Conservation (phyloP, 257 asterid species). For the Solanum chiquidenum region DNA sequence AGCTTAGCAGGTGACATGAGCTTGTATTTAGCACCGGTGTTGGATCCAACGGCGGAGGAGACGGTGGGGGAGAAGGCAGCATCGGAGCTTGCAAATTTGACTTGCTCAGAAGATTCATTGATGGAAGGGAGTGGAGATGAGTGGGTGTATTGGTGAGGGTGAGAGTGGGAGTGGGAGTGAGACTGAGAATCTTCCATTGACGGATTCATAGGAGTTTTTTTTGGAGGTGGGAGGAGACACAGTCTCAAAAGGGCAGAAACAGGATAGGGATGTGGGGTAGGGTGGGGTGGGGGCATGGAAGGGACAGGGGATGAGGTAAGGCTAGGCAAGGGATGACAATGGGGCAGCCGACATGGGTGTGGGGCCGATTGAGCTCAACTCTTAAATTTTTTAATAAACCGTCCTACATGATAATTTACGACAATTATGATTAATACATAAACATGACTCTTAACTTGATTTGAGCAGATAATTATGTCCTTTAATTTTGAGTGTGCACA, state of each 20-base stretch:
- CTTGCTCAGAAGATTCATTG: background rate
- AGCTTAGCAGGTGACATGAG: slow-evolving; percentile 97
- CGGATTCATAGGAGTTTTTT: background rate
- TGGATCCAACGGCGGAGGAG: background rate
- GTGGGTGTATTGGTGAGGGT: background rate
- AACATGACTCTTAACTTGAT: too few relatives aligned
- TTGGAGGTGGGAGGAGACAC: background rate
- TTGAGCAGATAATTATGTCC: too few relatives aligned
- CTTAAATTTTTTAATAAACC: too few relatives aligned
- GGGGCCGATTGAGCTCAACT: too few relatives aligned
- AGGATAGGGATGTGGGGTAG: background rate
- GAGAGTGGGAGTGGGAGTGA: background rate
- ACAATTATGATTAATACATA: too few relatives aligned
- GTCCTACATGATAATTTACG: too few relatives aligned
- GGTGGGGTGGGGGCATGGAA: background rate
- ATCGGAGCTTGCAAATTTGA: background rate
- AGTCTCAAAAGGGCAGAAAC: background rate
- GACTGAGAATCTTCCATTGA: slow-evolving; percentile 7
- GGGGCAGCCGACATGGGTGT: too few relatives aligned
- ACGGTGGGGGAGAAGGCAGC: background rate
- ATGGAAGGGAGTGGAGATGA: background rate
- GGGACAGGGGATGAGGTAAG: background rate
- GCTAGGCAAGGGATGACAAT: background rate
- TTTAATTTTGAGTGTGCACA: too few relatives aligned
- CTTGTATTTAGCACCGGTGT: slow-evolving; percentile 48